These are phyloP conservation scores for Solanum phureja DNA, from an alignment of 257 asterid species.

Conservation along the genomic window DNA sequence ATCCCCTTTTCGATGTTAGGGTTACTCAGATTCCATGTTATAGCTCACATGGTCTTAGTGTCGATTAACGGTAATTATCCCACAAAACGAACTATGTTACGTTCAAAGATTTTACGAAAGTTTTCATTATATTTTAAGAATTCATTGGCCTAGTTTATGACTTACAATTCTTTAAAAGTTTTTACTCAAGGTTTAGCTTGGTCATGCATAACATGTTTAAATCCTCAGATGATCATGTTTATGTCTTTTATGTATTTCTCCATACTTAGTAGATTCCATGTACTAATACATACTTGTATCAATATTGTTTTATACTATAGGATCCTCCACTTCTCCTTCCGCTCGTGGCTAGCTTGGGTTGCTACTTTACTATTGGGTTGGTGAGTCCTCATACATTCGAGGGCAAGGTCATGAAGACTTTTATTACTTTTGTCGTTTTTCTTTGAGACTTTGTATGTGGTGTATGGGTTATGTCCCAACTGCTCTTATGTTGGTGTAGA, in stretches of 20 bases:
- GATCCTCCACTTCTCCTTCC: not conserved
- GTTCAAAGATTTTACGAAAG: not conserved
- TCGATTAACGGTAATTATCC: not conserved
- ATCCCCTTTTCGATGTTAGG: too few relatives aligned
- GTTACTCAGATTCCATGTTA: too few relatives aligned
- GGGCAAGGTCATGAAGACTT: not conserved
- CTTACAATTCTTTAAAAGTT: not conserved
- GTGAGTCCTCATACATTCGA: not conserved
- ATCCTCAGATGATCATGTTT: not conserved
- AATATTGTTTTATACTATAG: not conserved
- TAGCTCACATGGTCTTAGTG: not conserved
- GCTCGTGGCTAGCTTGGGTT: not conserved
- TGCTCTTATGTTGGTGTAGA: not conserved
- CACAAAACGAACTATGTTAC: not conserved
- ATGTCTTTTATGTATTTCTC: not conserved
- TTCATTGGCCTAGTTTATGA: not conserved
- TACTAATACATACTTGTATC: not conserved
- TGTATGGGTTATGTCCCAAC: not conserved
- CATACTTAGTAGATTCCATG: not conserved
- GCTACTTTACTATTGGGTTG: not conserved
- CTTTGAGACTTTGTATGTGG: not conserved
- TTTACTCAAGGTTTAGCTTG: not conserved
- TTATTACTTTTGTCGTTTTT: too few relatives aligned
- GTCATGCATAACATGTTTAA: not conserved
- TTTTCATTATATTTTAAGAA: too few relatives aligned